A percentile compares a stretch with the other conserved stretches of the same genome.
These are phyloP conservation scores for Serendipita sp. DNA, from an alignment of 768 basidiomycete species.

Conservation along the genomic window DNA sequence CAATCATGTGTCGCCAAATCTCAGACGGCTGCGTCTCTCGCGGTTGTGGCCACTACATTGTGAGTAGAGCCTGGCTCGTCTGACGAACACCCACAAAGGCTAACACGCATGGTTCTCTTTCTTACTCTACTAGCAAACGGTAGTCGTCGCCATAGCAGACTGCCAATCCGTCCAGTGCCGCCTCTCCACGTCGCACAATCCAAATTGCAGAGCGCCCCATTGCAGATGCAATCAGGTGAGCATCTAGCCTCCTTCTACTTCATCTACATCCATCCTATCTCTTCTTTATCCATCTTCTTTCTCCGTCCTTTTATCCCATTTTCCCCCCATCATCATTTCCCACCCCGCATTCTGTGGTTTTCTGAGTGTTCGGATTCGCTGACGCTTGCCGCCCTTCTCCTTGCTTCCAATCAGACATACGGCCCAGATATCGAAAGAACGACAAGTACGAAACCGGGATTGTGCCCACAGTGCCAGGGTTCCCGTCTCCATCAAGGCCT, in stretches of 20 bases:
- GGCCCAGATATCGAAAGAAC: constrained; percentile 4
- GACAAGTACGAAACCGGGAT: background rate
- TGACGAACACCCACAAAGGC: background rate
- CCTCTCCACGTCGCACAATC: background rate
- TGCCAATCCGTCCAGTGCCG: background rate
- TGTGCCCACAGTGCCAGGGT: background rate
- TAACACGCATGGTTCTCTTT: background rate
- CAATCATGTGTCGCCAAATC: constrained; percentile 4
- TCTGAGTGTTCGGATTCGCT: background rate
- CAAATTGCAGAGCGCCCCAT: background rate
- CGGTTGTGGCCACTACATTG: constrained; percentile 4
- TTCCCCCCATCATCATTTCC: no score
- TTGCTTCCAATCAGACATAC: background rate
- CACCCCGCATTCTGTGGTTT: background rate
- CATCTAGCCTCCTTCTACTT: background rate
- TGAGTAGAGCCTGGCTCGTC: background rate
- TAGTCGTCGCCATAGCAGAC: constrained; percentile 2
- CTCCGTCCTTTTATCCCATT: no score
- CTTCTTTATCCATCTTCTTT: background rate
- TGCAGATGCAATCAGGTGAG: constrained; percentile 1
- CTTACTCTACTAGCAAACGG: background rate
- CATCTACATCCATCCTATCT: background rate
- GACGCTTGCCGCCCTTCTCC: background rate
- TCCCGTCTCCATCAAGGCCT: background rate
- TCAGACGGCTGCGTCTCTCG: constrained; percentile 3